These are phyloP conservation scores for Marchantia paleacea DNA, from an alignment of 225 moss, liverwort and hornwort genomes.

Conservation along the genomic window DNA sequence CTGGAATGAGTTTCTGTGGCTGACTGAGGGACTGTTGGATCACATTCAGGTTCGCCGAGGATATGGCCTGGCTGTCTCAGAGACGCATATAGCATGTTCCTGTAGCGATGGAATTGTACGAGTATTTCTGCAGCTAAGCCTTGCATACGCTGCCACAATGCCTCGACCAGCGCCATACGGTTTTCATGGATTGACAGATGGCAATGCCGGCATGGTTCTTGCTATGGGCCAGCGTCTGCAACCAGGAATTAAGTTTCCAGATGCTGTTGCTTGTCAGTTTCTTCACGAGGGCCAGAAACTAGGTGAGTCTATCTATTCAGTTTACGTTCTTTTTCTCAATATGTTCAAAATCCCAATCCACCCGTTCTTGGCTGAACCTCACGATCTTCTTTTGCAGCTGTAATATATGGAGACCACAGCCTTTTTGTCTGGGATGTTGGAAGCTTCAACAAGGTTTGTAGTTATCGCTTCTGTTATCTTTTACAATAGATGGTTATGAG, in stretches of 20 bases:
- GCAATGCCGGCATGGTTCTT: constrained; percentile 55
- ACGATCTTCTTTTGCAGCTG: constrained; percentile 47
- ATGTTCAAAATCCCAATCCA: not conserved
- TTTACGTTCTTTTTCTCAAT: not conserved
- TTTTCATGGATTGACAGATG: constrained; percentile 75
- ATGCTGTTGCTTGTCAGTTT: constrained; percentile 76
- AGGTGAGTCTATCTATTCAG: constrained; percentile 30
- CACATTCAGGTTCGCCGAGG: constrained; percentile 61
- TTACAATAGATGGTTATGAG: not conserved
- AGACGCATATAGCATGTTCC: constrained; percentile 71
- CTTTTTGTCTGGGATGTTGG: constrained; percentile 71
- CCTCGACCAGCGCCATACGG: constrained; percentile 75
- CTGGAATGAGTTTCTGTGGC: too few relatives aligned
- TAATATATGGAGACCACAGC: constrained; percentile 76
- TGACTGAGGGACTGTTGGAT: constrained; percentile 1
- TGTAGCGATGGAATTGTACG: constrained; percentile 85
- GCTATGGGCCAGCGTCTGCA: constrained; percentile 59
- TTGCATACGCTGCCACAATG: constrained; percentile 66
- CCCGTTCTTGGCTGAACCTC: not conserved
- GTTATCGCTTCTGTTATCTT: not conserved
- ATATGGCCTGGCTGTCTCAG: constrained; percentile 68
- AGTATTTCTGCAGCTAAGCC: constrained; percentile 67
- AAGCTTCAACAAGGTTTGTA: constrained; percentile 64
- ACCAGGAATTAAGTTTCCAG: constrained; percentile 66
- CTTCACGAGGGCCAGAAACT: constrained; percentile 65